Conservation (phyloP, 202 grass and related monocot genomes). For the Schoenoplectus tabernaemontani region DNA sequence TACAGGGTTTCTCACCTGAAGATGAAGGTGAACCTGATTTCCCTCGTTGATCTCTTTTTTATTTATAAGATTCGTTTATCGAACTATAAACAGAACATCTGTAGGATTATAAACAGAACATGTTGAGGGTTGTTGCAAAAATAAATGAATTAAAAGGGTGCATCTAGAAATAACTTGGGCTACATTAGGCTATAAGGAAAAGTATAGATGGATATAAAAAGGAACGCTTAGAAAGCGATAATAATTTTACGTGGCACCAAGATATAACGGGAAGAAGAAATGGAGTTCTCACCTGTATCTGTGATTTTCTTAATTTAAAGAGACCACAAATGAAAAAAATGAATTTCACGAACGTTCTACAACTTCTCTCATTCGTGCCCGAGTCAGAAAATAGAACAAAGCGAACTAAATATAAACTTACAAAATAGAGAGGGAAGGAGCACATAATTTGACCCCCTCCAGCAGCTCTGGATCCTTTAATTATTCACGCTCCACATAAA, state of each 20-base stretch:
- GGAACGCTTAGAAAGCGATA: neutral
- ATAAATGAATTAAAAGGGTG: neutral
- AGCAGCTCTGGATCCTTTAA: too few species aligned
- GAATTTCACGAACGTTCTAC: neutral
- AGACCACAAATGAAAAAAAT: neutral
- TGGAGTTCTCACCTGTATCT: neutral
- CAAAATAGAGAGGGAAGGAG: neutral
- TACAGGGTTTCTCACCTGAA: neutral
- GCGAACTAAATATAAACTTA: neutral
- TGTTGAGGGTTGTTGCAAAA: neutral
- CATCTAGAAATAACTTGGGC: neutral
- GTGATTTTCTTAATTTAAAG: neutral
- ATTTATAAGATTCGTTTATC: neutral
- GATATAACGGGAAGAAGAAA: neutral
- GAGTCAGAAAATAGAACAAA: neutral
- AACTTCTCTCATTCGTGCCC: neutral
- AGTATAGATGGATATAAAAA: neutral
- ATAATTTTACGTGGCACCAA: neutral
- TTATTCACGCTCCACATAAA: neutral
- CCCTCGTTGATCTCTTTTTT: neutral
- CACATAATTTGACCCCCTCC: too few species aligned
- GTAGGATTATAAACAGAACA: too few species aligned
- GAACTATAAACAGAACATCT: conserved; percentile 13
- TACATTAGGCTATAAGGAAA: neutral
- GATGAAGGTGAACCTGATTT: neutral